Evolutionary conservation across 2,329 filamentous ascomycete species (phyloP), one percentile per base, ranked within the genome.

Genomic region (Stachybotrys chlorohalonatus): DNA sequence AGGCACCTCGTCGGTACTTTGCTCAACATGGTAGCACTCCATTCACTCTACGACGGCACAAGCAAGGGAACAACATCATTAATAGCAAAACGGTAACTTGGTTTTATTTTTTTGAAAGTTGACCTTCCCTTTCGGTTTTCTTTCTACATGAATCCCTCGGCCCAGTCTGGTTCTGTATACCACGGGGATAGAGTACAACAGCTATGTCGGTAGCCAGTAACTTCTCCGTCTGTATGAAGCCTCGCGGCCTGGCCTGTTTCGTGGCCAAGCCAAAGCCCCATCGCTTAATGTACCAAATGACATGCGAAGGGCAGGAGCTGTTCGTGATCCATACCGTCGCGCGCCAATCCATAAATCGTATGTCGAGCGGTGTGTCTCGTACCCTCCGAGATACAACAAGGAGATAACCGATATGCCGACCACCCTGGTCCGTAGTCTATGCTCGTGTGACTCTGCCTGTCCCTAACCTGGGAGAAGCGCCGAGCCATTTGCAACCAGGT

Each of bases 401-500:
- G 64, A 70, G 62, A 66, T 62, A 66, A 64, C 64, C 61, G 61
- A 65, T 64, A 66, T 65, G 59, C 62, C 65, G 64, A 63, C 63
- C 66, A 60, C 64, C 62, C 58, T 60, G 65, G 59, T 63, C 66
- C 62, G 63, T 61, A 62, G 63, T 64, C 62, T 63, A 66, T 64
- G 62, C 64, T 64, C 63, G 64, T 66, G 60, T 64, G 65, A 65
- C 67, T 67, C 64, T 63, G 59, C 60, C 59, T 54, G 54, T 60
- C 63, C 63, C 63, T 65, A 64, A 63, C 63, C 63, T 62, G 62
- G 36, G 36, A 42, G 36, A 42, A 42, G 2, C 36, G 36, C 36
- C 36, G 64, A 70, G 70, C 69, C 64, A 64, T 63, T 67, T 57
- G 60, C 57, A 69, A 75, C 76, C 71, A 77, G 75, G 80, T 72